Conservation (phyloP, 2,329 filamentous ascomycete species). For the Plectosphaerella plurivora region DNA sequence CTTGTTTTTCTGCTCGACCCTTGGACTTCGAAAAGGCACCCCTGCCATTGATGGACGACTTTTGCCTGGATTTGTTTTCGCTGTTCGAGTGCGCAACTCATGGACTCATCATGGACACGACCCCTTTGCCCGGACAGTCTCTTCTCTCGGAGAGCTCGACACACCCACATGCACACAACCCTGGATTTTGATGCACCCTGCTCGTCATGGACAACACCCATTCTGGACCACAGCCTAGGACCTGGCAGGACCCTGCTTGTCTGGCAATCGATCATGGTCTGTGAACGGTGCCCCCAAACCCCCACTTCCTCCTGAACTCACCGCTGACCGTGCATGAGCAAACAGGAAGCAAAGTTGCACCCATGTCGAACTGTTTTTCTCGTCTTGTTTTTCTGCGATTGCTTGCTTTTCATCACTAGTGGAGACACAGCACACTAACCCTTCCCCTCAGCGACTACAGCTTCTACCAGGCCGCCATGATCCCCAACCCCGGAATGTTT, state of each 20-base stretch:
- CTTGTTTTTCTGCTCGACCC: no score
- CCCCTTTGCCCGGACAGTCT: no score
- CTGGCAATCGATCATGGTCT: slow-evolving; percentile 23
- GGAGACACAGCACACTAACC: slow-evolving; percentile 54
- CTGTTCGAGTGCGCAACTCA: background rate
- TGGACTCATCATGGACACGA: no score
- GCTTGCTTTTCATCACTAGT: slow-evolving; percentile 28
- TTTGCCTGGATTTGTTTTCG: slow-evolving; percentile 1
- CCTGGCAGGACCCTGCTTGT: slow-evolving; percentile 4
- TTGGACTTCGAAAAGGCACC: no score
- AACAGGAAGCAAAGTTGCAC: slow-evolving; percentile 56
- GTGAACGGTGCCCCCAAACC: slow-evolving; percentile 23
- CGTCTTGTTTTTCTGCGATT: slow-evolving; percentile 21
- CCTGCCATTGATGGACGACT: no score
- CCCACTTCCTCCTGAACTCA: slow-evolving; percentile 5
- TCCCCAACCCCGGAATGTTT: slow-evolving; percentile 48
- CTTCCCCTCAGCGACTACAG: slow-evolving; percentile 48
- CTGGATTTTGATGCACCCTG: background rate
- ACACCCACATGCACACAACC: background rate
- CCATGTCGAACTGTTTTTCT: slow-evolving; percentile 29
- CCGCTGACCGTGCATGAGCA: slow-evolving; percentile 26
- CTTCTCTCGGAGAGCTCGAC: no score
- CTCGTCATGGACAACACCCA: background rate
- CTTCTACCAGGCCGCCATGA: slow-evolving; percentile 47
- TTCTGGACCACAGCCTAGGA: background rate